Evolutionary conservation across 345 rosid species (phyloP), one percentile per base, ranked within the genome.

Genomic region (Populus pruinosa): DNA sequence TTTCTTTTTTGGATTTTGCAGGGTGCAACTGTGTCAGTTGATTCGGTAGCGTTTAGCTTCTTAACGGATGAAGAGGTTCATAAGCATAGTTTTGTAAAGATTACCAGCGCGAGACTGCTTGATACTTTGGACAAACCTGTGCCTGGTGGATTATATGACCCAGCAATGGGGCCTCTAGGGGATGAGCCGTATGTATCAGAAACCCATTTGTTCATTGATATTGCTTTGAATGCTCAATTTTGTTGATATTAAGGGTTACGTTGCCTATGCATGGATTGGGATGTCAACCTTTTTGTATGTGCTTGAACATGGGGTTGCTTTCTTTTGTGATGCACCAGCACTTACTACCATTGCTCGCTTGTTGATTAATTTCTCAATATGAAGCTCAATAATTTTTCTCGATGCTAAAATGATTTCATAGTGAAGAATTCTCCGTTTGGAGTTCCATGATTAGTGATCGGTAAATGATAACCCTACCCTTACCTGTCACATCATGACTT

Each of bases 91-190:
- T 76, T 87, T 70, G 75, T 87, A 11, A 84, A 83, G 84, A 77
- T 89, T 61, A 87, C 88, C 10, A 87, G 65, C 43, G 80, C 89
- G 0, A 25, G 78, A 8, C 79, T 89, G 76, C 85, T 87, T 66
- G 89, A 88, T 72, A 62, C 61, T 66, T 70, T 87, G 70, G 88
- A 67, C 7, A 76, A 72, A 69, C 94, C 92, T 65, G 71, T 80
- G 3, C 81, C 88, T 74, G 87, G 88, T 39, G 94, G 94, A 49
- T 87, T 91, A 41, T 89, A 89, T 76, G 94, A 91, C 76, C 91
- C 87, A 35, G 8, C 75, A 0, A 23, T 88, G 49, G 94, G 94
- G 16, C 90, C 90, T 21, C 69, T 84, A 18, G 82, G 77, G 69
- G 90, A 88, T 8, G 50, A 69, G 25, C 23, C 31, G 50, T 41